A percentile compares a stretch with the other conserved stretches of the same genome.
Conservation (phyloP, 1,139 yeast genomes). For the Kodamaea plutei region DNA sequence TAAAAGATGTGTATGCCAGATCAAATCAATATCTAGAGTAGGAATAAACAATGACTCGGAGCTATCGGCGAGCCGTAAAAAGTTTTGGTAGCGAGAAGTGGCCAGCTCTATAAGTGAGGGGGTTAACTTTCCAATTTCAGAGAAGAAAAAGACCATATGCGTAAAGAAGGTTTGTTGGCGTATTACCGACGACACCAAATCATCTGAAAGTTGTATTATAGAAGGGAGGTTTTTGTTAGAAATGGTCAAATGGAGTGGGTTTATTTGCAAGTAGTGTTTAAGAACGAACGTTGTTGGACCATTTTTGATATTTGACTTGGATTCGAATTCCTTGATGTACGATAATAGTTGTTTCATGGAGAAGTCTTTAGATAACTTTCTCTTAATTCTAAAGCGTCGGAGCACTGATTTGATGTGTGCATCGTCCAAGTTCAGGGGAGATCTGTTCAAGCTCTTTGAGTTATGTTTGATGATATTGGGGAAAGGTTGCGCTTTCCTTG, state of each 20-base stretch:
- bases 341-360: not conserved
- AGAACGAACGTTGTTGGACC: too few relatives aligned
- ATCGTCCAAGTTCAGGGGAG: not conserved
- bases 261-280: not conserved
- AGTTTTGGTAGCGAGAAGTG: constrained; percentile 3
- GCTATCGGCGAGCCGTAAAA: not conserved
- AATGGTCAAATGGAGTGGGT: not conserved
- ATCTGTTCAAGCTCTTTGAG: not conserved
- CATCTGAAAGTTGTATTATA: constrained; percentile 19
- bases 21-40: constrained; percentile 36
- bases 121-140: too few relatives aligned
- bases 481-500: constrained; percentile 1
- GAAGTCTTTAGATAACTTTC: not conserved
- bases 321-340: not conserved
- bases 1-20: constrained; percentile 41
- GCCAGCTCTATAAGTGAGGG: not conserved
- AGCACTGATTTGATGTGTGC: not conserved
- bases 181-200: constrained; percentile 27
- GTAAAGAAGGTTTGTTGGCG: constrained; percentile 29
- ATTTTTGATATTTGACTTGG: not conserved
- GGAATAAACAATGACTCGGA: constrained; percentile 22
- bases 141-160: constrained; percentile 19
- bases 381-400: not conserved
- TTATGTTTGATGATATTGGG: not conserved
- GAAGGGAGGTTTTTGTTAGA: not conserved